Evolutionary conservation across 148 eudicot species (phyloP).

Genomic region (Oxyria digyna): DNA sequence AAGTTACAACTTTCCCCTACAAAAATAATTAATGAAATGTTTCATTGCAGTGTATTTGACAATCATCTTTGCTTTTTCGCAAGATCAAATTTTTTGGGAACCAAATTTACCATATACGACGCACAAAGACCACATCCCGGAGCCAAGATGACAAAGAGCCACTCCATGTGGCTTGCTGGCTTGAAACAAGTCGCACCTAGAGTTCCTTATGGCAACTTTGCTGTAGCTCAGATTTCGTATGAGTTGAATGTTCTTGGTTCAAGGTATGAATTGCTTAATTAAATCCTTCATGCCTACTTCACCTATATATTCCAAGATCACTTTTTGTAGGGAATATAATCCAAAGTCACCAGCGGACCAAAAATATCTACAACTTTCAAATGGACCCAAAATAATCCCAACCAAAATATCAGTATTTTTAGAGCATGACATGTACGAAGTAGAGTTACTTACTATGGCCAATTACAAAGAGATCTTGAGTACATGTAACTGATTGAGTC

Average conservation of each 20-base stretch:
- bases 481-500: too few species aligned
- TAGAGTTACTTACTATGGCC: too few species aligned
- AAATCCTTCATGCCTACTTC: background rate
- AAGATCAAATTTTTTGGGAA: slow-evolving; percentile 69
- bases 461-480: too few species aligned
- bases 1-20: background rate
- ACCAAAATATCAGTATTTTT: too few species aligned
- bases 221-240: slow-evolving; percentile 64
- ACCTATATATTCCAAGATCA: background rate
- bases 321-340: too few species aligned
- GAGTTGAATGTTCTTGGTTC: slow-evolving; percentile 69
- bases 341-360: too few species aligned
- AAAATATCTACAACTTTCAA: too few species aligned
- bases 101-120: slow-evolving; percentile 60
- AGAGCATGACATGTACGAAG: too few species aligned
- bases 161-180: slow-evolving; percentile 35
- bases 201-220: slow-evolving; percentile 33
- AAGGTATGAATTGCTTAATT: slow-evolving; percentile 20
- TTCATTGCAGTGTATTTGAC: background rate
- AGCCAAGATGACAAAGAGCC: slow-evolving; percentile 41
- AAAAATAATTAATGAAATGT: background rate
- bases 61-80: background rate
- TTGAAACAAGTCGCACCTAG: slow-evolving; percentile 33
- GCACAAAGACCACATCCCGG: slow-evolving; percentile 45
- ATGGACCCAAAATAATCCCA: too few species aligned